Base-by-base conservation (phyloP, 164 flowering plant species). In the Berberis vulgaris region DNA sequence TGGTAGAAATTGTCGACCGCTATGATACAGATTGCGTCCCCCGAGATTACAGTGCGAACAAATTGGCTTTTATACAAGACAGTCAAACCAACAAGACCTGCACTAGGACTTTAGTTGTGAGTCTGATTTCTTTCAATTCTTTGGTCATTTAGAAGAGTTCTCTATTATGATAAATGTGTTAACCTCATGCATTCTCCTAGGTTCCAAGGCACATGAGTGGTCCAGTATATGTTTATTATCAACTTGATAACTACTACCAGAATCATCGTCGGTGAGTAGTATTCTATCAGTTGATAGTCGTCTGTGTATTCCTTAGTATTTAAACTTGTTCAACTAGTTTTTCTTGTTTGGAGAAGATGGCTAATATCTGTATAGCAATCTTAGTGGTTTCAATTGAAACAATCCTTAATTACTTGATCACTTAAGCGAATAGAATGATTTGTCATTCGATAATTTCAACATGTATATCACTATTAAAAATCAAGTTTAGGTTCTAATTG, bases 1-100 rank as follows among this genome's bases (percentile, higher is more conserved):
- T 57, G 42, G 60, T 57, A n/a, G 60, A 57, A 57, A 42, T 57
- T 39, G 60, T 57, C 3, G 60, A 57, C 10, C 60, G 60, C 45
- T 57, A 57, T 57, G 60, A 57, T 57, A 2, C 60, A 57, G 60
- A 41, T 5, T 57, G 60, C 11, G n/a, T 57, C 10, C 45, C 60
- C 10, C 12, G 7, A 9, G 41, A 45, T 42, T 57, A 40, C 41
- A 7, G 45, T n/a, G 11, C 3, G 1, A 41, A 57, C 4, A 9
- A 57, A 10, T 6, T 38, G 3, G 60, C 40, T 41, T 57, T 57
- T 45, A 57, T 57, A 42, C 44, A 41, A 41, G 9, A 45, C 11
- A 9, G 10, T 42, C 12, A 57, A 26, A 57, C 60, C 41, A 42
- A 57, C 45, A 57, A 57, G 60, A 57, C 60, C 11, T 57, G 60